These are phyloP conservation scores for Brachypodium distachyon DNA, from an alignment of 202 grass and related monocot species.

Conservation along the genomic window DNA sequence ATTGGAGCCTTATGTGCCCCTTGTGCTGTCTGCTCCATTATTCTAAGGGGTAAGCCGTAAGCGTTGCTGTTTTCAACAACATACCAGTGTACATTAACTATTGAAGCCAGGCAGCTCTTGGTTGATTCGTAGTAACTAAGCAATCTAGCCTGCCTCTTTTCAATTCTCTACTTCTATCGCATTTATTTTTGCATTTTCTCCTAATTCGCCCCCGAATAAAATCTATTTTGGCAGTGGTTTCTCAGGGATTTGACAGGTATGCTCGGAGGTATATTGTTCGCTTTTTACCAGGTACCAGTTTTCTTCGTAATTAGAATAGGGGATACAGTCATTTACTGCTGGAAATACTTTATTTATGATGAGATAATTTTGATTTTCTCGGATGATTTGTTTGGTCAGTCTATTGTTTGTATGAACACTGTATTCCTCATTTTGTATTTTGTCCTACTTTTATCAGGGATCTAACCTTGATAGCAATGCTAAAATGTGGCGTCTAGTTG, in stretches of 20 bases:
- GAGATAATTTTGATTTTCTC: background rate
- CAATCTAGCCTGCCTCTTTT: background rate
- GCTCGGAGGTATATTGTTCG: constrained; percentile 93
- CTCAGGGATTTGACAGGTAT: constrained; percentile 95
- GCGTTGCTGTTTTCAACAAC: background rate
- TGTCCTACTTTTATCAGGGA: constrained; percentile 48
- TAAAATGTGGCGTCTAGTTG: constrained; percentile 92
- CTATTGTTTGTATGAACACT: background rate
- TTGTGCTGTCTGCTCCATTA: background rate
- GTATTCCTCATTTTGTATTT: constrained; percentile 29
- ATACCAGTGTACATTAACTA: background rate
- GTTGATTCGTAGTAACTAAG: background rate
- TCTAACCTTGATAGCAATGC: constrained; percentile 92
- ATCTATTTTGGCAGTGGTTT: constrained; percentile 72
- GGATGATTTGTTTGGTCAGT: background rate
- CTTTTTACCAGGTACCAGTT: constrained; percentile 78
- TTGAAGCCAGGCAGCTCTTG: background rate
- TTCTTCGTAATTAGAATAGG: background rate
- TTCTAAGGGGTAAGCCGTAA: background rate
- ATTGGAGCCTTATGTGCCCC: background rate
- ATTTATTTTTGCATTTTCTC: background rate
- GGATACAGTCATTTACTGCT: background rate
- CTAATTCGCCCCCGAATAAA: background rate
- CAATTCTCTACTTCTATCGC: background rate
- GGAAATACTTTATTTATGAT: background rate